Evolutionary conservation across 2,329 filamentous ascomycete genomes (phyloP).

Genomic region (Hypomyces perniciosus): DNA sequence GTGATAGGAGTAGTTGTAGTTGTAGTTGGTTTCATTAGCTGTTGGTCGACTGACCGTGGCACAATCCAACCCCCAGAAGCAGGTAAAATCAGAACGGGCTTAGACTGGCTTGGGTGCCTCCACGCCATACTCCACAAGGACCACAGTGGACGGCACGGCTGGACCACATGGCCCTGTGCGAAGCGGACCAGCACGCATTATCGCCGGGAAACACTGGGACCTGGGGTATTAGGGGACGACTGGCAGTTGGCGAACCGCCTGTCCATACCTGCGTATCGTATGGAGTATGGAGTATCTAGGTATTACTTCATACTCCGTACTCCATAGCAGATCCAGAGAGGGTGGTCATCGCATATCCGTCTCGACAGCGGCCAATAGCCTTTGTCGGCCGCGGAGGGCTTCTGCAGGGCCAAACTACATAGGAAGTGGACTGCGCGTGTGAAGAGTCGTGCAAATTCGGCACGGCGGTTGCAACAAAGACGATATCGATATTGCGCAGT

Average conservation of each 20-base stretch:
- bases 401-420: slow-evolving; percentile 1
- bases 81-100: slow-evolving; percentile 10
- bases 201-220: slow-evolving; percentile 1
- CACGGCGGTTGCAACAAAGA: slow-evolving; percentile 2
- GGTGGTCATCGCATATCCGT: slow-evolving; percentile 10
- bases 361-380: slow-evolving; percentile 4
- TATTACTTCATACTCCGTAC: too few species aligned
- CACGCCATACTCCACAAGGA: slow-evolving; percentile 1
- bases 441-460: background rate
- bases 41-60: slow-evolving; percentile 4
- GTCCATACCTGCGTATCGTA: background rate
- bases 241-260: background rate
- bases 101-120: slow-evolving; percentile 1
- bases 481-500: background rate
- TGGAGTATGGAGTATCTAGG: too few species aligned
- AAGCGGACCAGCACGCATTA: slow-evolving; percentile 3
- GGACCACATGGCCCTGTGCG: slow-evolving; percentile 9
- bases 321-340: slow-evolving; percentile 8
- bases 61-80: slow-evolving; percentile 3
- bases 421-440: background rate
- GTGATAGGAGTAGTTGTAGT: background rate
- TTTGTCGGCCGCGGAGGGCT: background rate
- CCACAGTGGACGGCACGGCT: background rate
- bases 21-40: slow-evolving; percentile 3
- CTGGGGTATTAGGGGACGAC: background rate